These are phyloP conservation scores for Neurospora sp. DNA, from an alignment of 495 filamentous ascomycete species.

Conservation along the genomic window DNA sequence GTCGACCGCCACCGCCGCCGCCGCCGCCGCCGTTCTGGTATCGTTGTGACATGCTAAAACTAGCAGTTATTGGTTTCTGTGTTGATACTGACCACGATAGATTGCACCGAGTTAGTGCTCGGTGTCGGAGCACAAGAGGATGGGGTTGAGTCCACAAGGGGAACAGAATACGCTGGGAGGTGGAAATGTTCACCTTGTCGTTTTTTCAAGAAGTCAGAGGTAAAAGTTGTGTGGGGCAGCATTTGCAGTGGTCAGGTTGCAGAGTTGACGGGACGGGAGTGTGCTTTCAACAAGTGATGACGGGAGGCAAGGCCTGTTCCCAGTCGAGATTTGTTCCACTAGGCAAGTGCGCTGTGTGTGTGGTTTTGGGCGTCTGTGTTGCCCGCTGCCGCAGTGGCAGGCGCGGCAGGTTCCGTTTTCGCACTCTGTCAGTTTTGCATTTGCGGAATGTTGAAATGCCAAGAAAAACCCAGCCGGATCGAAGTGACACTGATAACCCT, in stretches of 20 bases:
- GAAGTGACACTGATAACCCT: background rate
- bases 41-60: background rate
- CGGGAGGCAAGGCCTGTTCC: background rate
- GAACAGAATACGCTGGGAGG: background rate
- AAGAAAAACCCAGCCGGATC: background rate
- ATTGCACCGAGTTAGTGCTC: background rate
- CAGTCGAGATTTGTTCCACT: background rate
- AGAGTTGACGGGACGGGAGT: background rate
- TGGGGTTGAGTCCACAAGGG: background rate
- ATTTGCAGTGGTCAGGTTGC: background rate
- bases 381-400: background rate
- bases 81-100: background rate
- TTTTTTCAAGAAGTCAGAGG: background rate
- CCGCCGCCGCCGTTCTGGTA: background rate
- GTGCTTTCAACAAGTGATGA: background rate
- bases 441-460: background rate
- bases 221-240: background rate
- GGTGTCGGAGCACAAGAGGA: background rate
- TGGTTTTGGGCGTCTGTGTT: background rate
- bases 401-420: background rate
- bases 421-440: background rate
- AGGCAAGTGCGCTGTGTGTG: background rate
- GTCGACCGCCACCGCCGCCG: background rate
- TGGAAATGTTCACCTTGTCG: background rate
- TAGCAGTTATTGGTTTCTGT: background rate